A percentile compares a stretch with the other conserved stretches of the same genome.
Conservation (phyloP, 305 asterid genomes). For the Fraxinus angustifolia region DNA sequence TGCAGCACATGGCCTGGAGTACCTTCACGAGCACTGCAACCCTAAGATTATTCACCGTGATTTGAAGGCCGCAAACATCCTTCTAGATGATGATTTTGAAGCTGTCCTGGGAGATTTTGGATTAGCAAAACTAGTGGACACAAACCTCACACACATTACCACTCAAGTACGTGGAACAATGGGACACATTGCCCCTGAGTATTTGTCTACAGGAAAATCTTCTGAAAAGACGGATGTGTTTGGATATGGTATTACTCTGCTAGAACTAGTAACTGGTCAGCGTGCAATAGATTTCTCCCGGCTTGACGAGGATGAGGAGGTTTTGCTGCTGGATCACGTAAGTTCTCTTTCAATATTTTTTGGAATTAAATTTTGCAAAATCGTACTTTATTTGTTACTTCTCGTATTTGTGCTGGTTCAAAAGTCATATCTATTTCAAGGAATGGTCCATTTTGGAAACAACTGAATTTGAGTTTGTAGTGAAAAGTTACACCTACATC, state of each 20-base stretch:
- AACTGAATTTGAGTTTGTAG: background rate
- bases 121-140: constrained; percentile 68
- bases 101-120: constrained; percentile 94
- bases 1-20: constrained; percentile 85
- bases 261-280: constrained; percentile 83
- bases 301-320: constrained; percentile 92
- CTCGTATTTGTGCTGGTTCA: background rate
- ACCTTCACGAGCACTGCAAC: constrained; percentile 84
- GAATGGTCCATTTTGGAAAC: background rate
- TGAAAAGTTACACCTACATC: background rate
- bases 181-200: constrained; percentile 96
- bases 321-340: constrained; percentile 80
- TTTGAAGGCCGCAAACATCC: constrained; percentile 88
- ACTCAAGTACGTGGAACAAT: constrained; percentile 93
- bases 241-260: constrained; percentile 84
- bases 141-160: constrained; percentile 68
- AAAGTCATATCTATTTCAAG: background rate
- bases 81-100: constrained; percentile 66
- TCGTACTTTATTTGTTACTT: background rate
- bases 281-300: constrained; percentile 84
- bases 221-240: constrained; percentile 89
- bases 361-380: background rate
- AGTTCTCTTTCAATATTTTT: constrained; percentile 19
- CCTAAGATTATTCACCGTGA: constrained; percentile 90
- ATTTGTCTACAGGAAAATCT: constrained; percentile 79